Evolutionary conservation across 192 early-diverging fungal species (phyloP).

Genomic region (Funneliformis geosporum): DNA sequence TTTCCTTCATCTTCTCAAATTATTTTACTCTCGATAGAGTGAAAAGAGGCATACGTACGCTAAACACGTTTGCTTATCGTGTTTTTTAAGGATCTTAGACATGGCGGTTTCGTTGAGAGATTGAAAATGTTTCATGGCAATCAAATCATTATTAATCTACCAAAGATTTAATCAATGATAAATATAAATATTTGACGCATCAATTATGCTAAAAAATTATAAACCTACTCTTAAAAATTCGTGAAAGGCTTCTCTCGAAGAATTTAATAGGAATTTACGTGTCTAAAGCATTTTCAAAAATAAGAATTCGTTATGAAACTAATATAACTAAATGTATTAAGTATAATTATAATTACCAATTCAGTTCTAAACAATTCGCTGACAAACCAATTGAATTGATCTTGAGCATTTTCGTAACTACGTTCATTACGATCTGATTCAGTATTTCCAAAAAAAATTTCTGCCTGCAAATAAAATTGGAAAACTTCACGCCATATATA

Average conservation of each 20-base stretch:
- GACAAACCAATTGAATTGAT: constrained; percentile 64
- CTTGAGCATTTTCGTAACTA: constrained; percentile 52
- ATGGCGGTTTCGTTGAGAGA: constrained; percentile 76
- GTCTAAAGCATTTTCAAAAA: background rate
- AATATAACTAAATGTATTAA: constrained; percentile 28
- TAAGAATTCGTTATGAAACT: background rate
- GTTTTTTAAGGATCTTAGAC: constrained; percentile 87
- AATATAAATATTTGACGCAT: constrained; percentile 10
- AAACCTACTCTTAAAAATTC: constrained; percentile 6
- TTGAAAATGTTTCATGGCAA: constrained; percentile 70
- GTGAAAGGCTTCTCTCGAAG: background rate
- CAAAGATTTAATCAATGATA: constrained; percentile 48
- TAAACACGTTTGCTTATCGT: constrained; percentile 82
- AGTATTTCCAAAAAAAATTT: constrained; percentile 65
- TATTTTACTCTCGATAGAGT: background rate
- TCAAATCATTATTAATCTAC: constrained; percentile 69
- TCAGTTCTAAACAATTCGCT: constrained; percentile 52
- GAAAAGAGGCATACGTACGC: constrained; percentile 34
- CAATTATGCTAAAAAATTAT: constrained; percentile 19
- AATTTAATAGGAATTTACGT: background rate
- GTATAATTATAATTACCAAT: constrained; percentile 37
- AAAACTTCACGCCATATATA: constrained; percentile 75
- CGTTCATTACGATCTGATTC: constrained; percentile 60
- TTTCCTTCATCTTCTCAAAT: background rate
- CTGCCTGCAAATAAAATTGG: constrained; percentile 65